Evolutionary conservation across 2,329 filamentous ascomycete species (phyloP).

Genomic region (Scedosporium dehoogii): DNA sequence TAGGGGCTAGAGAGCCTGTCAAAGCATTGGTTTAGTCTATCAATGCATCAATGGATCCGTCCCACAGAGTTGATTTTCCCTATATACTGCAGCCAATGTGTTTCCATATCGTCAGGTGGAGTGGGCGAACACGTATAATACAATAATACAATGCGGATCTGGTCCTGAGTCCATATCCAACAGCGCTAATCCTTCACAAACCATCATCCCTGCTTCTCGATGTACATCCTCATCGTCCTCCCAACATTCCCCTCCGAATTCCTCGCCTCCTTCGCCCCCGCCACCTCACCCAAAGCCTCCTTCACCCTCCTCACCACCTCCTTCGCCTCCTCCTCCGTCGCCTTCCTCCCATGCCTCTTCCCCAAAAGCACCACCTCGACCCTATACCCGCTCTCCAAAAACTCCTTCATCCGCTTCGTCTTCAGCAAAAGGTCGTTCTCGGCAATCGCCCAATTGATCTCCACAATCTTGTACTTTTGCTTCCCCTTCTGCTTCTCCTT

Average conservation of each 20-base stretch:
- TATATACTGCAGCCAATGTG: too few relatives aligned
- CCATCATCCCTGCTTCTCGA: slow-evolving; percentile 20
- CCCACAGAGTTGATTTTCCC: too few relatives aligned
- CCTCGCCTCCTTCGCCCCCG: slow-evolving; percentile 33
- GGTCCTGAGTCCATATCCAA: too few relatives aligned
- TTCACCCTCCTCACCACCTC: slow-evolving; percentile 35
- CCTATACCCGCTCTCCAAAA: slow-evolving; percentile 62
- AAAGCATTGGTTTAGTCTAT: too few relatives aligned
- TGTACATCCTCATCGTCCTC: slow-evolving; percentile 30
- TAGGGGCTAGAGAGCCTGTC: too few relatives aligned
- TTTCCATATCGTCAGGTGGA: too few relatives aligned
- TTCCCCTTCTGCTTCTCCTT: slow-evolving; percentile 30
- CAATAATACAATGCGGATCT: too few relatives aligned
- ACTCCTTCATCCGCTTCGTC: slow-evolving; percentile 55
- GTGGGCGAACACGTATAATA: too few relatives aligned
- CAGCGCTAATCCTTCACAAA: background rate
- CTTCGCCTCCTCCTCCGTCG: slow-evolving; percentile 50
- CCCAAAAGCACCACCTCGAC: slow-evolving; percentile 62
- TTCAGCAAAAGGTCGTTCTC: slow-evolving; percentile 64
- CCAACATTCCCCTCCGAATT: slow-evolving; percentile 33
- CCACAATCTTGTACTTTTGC: slow-evolving; percentile 60
- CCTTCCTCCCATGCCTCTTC: slow-evolving; percentile 51
- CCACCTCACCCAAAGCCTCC: slow-evolving; percentile 13
- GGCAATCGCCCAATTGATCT: slow-evolving; percentile 83
- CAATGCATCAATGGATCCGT: too few relatives aligned